Percentiles rank a stretch among this genome's conserved stretches.
Conservation (phyloP, 73 alveolate genomes). For the Tetrahymena malaccensis region DNA sequence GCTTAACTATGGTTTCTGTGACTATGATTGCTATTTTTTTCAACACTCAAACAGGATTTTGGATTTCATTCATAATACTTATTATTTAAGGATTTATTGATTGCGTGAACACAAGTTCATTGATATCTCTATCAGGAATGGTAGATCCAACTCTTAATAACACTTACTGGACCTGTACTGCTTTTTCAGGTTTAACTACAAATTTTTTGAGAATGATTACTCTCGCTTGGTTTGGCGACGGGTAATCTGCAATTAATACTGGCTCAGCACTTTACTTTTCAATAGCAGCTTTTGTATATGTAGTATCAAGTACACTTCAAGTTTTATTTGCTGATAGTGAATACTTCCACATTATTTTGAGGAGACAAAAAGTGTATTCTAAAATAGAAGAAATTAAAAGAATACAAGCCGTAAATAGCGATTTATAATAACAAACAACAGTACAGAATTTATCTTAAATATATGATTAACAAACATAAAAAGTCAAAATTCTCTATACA, state of each 20-base stretch:
- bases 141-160: neutral
- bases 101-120: neutral
- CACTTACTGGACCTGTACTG: neutral
- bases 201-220: neutral
- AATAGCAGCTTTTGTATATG: neutral
- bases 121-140: neutral
- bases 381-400: neutral
- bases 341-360: neutral
- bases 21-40: neutral
- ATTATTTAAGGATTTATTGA: neutral
- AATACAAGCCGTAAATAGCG: neutral
- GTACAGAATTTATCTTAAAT: neutral
- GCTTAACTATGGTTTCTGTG: neutral
- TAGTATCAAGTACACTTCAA: neutral
- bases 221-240: neutral
- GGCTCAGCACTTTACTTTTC: neutral
- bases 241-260: neutral
- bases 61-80: neutral
- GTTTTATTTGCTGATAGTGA: neutral
- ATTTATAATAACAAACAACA: neutral
- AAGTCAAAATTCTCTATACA: neutral
- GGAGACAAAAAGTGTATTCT: neutral
- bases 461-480: neutral
- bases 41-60: neutral
- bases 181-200: neutral